phyloP scores from a whole-genome alignment of 2,329 filamentous ascomycete species.

The Stemphylium vesicarium region DNA sequence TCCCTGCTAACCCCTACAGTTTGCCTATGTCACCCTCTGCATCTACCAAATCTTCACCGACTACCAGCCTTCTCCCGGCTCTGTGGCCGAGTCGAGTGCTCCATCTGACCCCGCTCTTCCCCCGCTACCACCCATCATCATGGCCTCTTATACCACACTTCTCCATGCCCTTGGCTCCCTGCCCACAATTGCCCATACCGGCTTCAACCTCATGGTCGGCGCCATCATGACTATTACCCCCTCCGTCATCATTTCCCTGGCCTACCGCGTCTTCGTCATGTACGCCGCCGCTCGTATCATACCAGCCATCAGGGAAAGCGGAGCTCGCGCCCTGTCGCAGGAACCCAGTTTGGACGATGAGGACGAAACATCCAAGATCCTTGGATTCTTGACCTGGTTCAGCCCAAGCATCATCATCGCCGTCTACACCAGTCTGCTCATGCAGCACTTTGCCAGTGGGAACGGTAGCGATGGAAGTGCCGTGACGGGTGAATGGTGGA shows the following conservation, averaged over 20 bases:
- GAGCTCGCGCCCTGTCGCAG: slow-evolving; percentile 80
- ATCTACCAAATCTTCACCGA: slow-evolving; percentile 99
- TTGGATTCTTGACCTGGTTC: slow-evolving; percentile 90
- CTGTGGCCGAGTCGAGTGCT: slow-evolving; percentile 60
- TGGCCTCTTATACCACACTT: slow-evolving; percentile 95
- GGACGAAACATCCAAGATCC: slow-evolving; percentile 78
- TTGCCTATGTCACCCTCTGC: slow-evolving; percentile 97
- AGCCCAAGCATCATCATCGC: slow-evolving; percentile 93
- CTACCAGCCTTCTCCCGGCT: slow-evolving; percentile 77
- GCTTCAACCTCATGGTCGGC: slow-evolving; percentile 84
- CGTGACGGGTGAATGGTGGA: slow-evolving; percentile 75
- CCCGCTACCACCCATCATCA: slow-evolving; percentile 95
- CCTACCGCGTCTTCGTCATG: slow-evolving; percentile 92
- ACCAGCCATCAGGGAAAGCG: slow-evolving; percentile 86
- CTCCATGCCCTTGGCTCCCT: slow-evolving; percentile 82
- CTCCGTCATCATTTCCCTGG: slow-evolving; percentile 91
- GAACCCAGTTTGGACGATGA: slow-evolving; percentile 86
- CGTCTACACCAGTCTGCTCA: slow-evolving; percentile 91
- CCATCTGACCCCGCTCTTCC: slow-evolving; percentile 83
- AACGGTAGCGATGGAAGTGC: slow-evolving; percentile 59
- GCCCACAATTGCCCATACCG: slow-evolving; percentile 82
- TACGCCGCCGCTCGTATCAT: slow-evolving; percentile 97
- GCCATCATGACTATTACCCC: slow-evolving; percentile 96
- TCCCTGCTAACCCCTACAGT: slow-evolving; percentile 52
- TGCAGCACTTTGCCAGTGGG: slow-evolving; percentile 84